These are phyloP conservation scores for Quercus engelmannii DNA, from an alignment of 306 rosid species.

Conservation along the genomic window DNA sequence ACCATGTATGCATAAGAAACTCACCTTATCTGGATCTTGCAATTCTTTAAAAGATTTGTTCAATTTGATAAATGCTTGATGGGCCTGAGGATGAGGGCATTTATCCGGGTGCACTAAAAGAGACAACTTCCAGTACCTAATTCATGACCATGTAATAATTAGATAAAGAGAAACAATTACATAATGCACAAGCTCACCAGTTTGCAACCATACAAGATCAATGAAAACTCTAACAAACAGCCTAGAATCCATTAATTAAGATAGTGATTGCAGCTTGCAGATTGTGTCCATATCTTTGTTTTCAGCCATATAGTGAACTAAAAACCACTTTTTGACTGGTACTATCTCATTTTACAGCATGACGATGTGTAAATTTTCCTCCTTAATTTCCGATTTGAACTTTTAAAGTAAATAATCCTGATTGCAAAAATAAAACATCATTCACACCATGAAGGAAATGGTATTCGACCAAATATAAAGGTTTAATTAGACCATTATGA, in stretches of 20 bases:
- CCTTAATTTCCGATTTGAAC: neutral
- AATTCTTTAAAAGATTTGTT: slow-evolving; percentile 89
- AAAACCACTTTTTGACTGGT: neutral
- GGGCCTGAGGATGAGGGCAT: slow-evolving; percentile 94
- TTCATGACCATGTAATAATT: neutral
- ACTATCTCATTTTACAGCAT: neutral
- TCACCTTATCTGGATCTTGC: slow-evolving; percentile 81
- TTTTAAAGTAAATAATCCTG: neutral
- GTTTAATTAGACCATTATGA: neutral
- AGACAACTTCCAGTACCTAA: slow-evolving; percentile 92
- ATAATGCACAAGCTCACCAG: neutral
- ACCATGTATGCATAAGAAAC: slow-evolving; percentile 19
- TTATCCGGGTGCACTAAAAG: slow-evolving; percentile 99
- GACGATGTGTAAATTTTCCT: neutral
- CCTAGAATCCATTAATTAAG: neutral
- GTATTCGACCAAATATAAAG: neutral
- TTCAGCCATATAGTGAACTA: neutral
- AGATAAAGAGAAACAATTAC: neutral
- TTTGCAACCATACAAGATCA: neutral
- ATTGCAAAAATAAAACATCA: neutral
- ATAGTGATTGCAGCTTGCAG: neutral
- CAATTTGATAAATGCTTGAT: slow-evolving; percentile 84
- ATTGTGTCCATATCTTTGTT: neutral
- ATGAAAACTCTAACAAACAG: neutral
- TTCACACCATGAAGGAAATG: neutral